Conservation (phyloP, 2,329 filamentous ascomycete species). For the Endoconidiophora laricicola region DNA sequence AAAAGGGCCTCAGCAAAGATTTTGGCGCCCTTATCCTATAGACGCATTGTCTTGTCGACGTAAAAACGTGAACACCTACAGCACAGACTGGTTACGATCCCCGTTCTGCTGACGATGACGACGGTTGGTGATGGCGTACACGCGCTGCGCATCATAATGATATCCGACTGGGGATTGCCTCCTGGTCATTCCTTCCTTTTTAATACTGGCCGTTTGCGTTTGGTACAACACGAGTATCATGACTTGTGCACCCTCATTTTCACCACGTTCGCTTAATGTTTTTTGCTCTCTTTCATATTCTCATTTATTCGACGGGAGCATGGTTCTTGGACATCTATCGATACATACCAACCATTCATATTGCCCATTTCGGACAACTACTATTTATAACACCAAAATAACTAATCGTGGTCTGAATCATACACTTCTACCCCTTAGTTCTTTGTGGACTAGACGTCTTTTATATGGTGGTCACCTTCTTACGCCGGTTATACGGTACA, state of each 20-base stretch:
- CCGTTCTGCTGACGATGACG: background rate
- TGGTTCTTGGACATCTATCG: background rate
- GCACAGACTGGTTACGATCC: background rate
- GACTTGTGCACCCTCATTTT: background rate
- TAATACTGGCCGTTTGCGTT: background rate
- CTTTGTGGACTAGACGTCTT: too few relatives aligned
- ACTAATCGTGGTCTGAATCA: too few relatives aligned
- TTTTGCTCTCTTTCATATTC: background rate
- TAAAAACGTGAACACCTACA: too few relatives aligned
- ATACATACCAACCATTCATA: background rate
- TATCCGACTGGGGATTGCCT: slow-evolving; percentile 3
- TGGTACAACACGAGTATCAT: too few relatives aligned
- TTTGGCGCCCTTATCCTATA: slow-evolving; percentile 30
- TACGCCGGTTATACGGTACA: too few relatives aligned
- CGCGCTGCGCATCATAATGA: slow-evolving; percentile 1
- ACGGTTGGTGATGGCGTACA: background rate
- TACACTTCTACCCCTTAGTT: too few relatives aligned
- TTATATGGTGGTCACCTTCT: too few relatives aligned
- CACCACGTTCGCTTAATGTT: too few relatives aligned
- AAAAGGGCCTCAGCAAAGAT: slow-evolving; percentile 36
- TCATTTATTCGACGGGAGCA: slow-evolving; percentile 1
- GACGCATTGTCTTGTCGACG: too few relatives aligned
- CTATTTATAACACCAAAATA: too few relatives aligned
- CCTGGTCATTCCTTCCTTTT: background rate
- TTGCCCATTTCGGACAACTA: background rate